These are phyloP conservation scores for Exophiala viscosa DNA, from an alignment of 2,329 filamentous ascomycete species.

Conservation along the genomic window DNA sequence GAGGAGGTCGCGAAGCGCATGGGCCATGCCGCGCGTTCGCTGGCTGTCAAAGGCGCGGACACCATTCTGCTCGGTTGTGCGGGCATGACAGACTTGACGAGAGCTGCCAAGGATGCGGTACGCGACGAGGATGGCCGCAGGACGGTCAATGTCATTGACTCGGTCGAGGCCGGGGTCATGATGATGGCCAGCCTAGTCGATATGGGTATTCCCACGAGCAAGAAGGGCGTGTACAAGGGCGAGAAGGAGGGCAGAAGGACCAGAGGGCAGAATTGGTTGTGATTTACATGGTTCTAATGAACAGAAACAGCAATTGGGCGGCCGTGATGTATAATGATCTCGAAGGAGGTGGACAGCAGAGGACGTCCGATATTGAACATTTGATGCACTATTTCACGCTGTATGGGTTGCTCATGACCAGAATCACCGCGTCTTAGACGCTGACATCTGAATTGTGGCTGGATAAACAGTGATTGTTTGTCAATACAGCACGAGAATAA, in stretches of 20 bases:
- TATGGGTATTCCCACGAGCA: slow-evolving; percentile 32
- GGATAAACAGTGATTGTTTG: too few species aligned
- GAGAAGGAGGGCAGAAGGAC: slow-evolving; percentile 28
- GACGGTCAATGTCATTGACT: slow-evolving; percentile 49
- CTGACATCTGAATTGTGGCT: too few species aligned
- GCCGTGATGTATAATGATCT: too few species aligned
- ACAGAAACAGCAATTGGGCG: too few species aligned
- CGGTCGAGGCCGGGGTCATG: slow-evolving; percentile 43
- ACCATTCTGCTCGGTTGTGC: slow-evolving; percentile 47
- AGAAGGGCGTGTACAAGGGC: slow-evolving; percentile 32
- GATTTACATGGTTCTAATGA: neutral
- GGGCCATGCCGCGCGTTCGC: slow-evolving; percentile 36
- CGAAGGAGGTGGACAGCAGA: too few species aligned
- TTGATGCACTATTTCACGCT: too few species aligned
- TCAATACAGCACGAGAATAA: too few species aligned
- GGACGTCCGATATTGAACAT: too few species aligned
- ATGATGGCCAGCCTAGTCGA: slow-evolving; percentile 30
- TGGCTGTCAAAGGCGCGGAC: slow-evolving; percentile 44
- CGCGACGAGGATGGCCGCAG: slow-evolving; percentile 36
- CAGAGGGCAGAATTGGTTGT: slow-evolving; percentile 31
- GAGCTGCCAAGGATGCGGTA: slow-evolving; percentile 47
- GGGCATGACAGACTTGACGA: slow-evolving; percentile 48
- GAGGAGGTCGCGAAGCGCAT: slow-evolving; percentile 40
- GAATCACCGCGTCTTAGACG: too few species aligned
- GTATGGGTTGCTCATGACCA: too few species aligned